Base-by-base conservation (phyloP, 2,329 filamentous ascomycete genomes). In the Fusarium fracticaudum region DNA sequence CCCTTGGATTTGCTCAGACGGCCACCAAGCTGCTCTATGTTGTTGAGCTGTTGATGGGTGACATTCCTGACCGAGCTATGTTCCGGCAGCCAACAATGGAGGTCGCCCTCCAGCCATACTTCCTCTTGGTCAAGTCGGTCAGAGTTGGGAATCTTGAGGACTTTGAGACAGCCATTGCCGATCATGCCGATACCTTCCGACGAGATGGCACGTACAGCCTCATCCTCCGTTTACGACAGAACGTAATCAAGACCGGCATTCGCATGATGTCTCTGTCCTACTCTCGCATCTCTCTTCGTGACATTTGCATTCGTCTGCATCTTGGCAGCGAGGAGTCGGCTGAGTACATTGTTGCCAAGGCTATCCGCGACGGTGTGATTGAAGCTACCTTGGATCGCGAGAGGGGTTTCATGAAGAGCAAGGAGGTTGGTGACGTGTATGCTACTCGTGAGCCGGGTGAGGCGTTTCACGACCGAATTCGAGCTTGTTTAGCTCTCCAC, bases 211-310 rank as follows among this genome's bases (percentile, higher is more conserved):
- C 96, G 26, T 98, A 98, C 86, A 97, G 95, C 17, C 88, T 99
- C 66, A 97, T 98, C 78, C 89, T 98, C 73, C 95, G 96, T 72
- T 89, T 99, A 71, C 92, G 96, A 78, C 96, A 99, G 85, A 99
- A 99, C 81, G 96, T 99, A 80, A 98, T 99, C 90, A 98, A 98
- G 88, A 99, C 96, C 8, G 96, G 96, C 76, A 98, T 99, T 74
- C 94, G 96, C 77, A 98, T 98, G 95, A 97, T 99, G 91, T 98
- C 96, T 45, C 88, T 99, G 74, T 98, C 95, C 26, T 99, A 99
- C 87, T 98, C 96, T 69, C 94, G 96, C 72, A 99, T 99, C 80
- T 98, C 96, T 3, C 89, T 99, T 64, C 93, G 96, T 67, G 96
- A 99, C 81, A 99, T 99, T 77, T 99, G 96, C 86, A 95, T 98